Base-by-base conservation (phyloP, 176 grass and related monocot species). In the Puya raimondii region DNA sequence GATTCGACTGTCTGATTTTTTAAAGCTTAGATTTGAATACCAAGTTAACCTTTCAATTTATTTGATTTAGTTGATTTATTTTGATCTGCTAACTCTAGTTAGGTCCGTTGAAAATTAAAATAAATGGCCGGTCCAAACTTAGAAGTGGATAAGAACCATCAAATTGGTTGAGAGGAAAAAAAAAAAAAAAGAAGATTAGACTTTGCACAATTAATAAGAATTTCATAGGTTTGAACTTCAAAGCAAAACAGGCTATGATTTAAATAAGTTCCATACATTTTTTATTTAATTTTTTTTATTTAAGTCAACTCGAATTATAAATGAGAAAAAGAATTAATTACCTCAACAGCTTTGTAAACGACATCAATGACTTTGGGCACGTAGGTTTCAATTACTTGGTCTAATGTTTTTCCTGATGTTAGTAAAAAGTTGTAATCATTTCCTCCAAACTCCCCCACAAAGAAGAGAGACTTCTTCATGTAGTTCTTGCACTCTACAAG, bases 371-470 rank as follows among this genome's bases (percentile, higher is more conserved):
- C 67, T 21, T n/a, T 50, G 2, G 80, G 76, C 25, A 83, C 66
- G 9, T 66, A 79, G 12, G 63, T 21, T 33, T 33, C 4, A 18
- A 26, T 76, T 12, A 69, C 11, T 49, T 82, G 23, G 15, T 75
- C 63, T 10, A 83, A 3, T 1, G 58, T 80, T 64, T 50, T 73
- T 23, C 76, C 72, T 0, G 80, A 48, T 1, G 4, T 1, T 2
- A 76, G 42, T 50, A 82, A 16, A 59, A 11, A 67, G 48, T n/a
- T 2, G 63, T 84, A 75, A 53, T 84, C 76, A 3, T 85, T 85
- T 53, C 15, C 72, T 51, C 82, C 82, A 25, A 85, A 80, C 58
- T 68, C 72, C 1, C 82, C 82, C 27, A 85, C 18, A 11, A 85
- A 64, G 59, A 85, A 85, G 15, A 85, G 82, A 4, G 77, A 63